Base-by-base conservation (phyloP, 352 stramenopile genomes). In the Phytophthora pistaciae region DNA sequence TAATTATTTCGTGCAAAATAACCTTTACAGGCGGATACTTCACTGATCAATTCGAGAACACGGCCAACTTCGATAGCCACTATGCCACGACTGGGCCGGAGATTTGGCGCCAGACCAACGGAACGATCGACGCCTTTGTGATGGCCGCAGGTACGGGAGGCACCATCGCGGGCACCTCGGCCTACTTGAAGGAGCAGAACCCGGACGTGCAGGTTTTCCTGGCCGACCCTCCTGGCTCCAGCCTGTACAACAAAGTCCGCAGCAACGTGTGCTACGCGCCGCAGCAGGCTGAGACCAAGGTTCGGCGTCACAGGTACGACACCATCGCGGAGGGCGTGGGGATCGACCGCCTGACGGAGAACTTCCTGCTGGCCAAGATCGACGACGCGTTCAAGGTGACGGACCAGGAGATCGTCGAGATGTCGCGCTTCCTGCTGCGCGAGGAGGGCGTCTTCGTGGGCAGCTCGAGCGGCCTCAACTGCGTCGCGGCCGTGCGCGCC, bases 31-130 rank as follows among this genome's bases (percentile, higher is more conserved):
- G 91, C 27, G 97, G 91, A 8, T 96, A 98, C 60, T 99, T 99
- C 76, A 92, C 98, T 40, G 93, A 99, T 74, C 98, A 99, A 75
- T 99, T 99, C 75, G 98, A 99, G 66, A 99, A 99, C 78, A 83
- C 88, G 23, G 88, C 96, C 29, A 99, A 99, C 84, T 97, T 94
- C 23, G 79, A 95, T 6, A 96, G 91, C 13, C 98, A 99, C 82
- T 98, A 98, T 70, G 58, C 77, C 7, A 94, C 87, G 13, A 99
- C 98, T 0, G 98, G 96, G 0, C 97, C 92, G 1, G 98, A 99
- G 85, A 98, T 99, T 69, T 99, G 91, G 89, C 65, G 73, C 33
- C 96, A 99, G 68, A 94, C 95, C 1, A 72, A 91, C n/a, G 93
- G 91, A 23, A 84, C 87, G 3, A 54, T 99, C 8, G 94, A 99